Evolutionary conservation across 2,329 filamentous ascomycete species (phyloP), one percentile per base, ranked within the genome.

Genomic region (Talaromyces amestolkiae): DNA sequence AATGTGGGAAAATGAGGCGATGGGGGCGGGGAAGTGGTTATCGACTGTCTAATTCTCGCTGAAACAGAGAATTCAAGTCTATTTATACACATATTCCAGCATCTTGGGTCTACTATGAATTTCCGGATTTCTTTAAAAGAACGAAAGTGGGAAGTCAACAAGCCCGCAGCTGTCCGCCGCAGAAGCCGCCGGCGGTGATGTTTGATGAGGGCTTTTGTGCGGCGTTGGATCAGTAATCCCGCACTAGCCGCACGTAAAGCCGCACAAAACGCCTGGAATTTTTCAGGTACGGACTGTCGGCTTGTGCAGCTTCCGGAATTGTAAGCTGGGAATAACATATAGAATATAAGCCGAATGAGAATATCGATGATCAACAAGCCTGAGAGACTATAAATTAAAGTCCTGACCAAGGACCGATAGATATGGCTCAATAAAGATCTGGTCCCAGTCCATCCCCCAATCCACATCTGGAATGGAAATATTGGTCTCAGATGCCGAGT

Each of bases 381-480:
- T 31, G 5, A 19, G n/a, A 17, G 3, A 13, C 31, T 61, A 61
- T 24, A 35, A 37, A 3, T 35, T 31, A 11, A 35, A n/a, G 9
- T 72, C 73, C 39, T 65, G 54, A 45, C 69, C 69, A 33, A 74
- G 39, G 61, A 74, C 70, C 0, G 71, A 69, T 5, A 74, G 9
- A 69, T 73, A 75, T 60, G 73, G 73, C 45, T 75, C 74, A 3
- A 74, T 64, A 27, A 75, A 67, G 22, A 75, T 71, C n/a, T 75
- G 72, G 43, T 75, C 72, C 74, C 72, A 75, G 58, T 73, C 69
- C 19, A 69, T 0, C 5, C 22, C 67, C 72, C 72, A 74, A 9
- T 33, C 59, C 4, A 73, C 66, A n/a, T 73, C 72, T 49, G 71
- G 67, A 24, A 71, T 22, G 9, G 63, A 5, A 5, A 22, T 19